Base-by-base conservation (phyloP, 2,329 filamentous ascomycete species). In the Microascus cirrosus region DNA sequence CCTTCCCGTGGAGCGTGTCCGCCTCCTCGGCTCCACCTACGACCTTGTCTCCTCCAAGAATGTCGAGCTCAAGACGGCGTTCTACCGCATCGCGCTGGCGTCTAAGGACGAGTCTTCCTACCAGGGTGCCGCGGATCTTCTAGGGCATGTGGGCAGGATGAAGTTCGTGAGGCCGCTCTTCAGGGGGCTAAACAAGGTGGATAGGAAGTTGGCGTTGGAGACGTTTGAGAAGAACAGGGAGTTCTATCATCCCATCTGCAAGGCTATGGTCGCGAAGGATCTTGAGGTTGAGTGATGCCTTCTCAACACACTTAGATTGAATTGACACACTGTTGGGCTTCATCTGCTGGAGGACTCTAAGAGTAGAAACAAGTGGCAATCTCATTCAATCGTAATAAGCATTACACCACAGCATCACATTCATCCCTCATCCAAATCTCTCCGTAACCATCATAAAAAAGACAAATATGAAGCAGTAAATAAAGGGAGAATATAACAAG, bases 241-340 rank as follows among this genome's bases (percentile, higher is more conserved):
- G 61, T 97, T 97, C 68, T 99, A 97, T 69, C 93, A 97, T 68
- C 94, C 94, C 2, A 96, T 97, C 65, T 96, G 92, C 70, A 82
- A 83, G 61, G 82, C 78, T 8, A 88, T 95, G 84, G 84, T 95
- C 2, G 88, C 90, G 73, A 96, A 95, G 78, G 89, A 95, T 70
- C 72, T 95, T 39, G 79, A 77, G 7, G 32, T 53, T 11, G 39
- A 61, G 55, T 45, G 13, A 45, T 7, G 13, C 8, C 15, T n/a
- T 45, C n/a, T n/a, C 34, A 36, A 13, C 13, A 13, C 7, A 13
- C 13, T 42, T 12, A 5, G 15, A 18, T 45, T n/a, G 13, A 18
- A 18, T 42, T 12, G 13, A 42, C 5, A 42, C 15, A 7, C n/a
- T 6, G 13, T 7, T 45, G 39, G 39, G 39, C n/a, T 45, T n/a